phyloP scores from a whole-genome alignment of 2,329 filamentous ascomycete species.

The Helotiales sp. region DNA sequence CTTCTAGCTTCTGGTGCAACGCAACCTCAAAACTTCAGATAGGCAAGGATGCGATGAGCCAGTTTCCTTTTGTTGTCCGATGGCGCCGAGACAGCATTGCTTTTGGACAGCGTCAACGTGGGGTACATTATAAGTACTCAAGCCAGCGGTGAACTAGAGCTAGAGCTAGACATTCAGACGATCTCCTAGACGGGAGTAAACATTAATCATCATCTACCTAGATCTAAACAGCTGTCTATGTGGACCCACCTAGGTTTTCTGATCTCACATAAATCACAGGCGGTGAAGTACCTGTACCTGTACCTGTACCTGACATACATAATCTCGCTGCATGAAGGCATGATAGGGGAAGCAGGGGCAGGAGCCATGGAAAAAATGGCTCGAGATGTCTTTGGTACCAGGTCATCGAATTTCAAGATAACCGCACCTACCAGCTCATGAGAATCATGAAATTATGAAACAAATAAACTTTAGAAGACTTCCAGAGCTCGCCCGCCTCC shows the following conservation, averaged over 20 bases:
- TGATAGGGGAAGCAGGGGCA: constrained; percentile 11
- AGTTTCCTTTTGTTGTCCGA: background rate
- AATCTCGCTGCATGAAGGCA: constrained; percentile 19
- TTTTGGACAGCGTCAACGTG: background rate
- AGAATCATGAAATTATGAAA: background rate
- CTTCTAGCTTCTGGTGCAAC: background rate
- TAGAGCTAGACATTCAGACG: background rate
- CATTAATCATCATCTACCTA: background rate
- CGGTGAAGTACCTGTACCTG: constrained; percentile 16
- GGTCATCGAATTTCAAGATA: background rate
- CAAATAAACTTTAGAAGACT: background rate
- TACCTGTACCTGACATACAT: constrained; percentile 9
- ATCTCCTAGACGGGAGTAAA: too few relatives aligned
- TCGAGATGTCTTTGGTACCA: background rate
- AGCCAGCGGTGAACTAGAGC: background rate
- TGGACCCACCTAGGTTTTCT: constrained; percentile 7
- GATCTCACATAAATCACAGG: constrained; percentile 2
- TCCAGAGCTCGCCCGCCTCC: background rate
- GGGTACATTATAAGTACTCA: too few relatives aligned
- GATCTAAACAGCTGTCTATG: constrained; percentile 18
- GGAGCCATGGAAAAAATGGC: background rate
- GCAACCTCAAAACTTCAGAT: background rate
- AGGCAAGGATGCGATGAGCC: background rate
- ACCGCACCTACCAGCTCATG: background rate
- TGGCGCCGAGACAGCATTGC: background rate